Conservation (phyloP, 371 early-diverging fungal species). For the Phascolomyces articulosus region DNA sequence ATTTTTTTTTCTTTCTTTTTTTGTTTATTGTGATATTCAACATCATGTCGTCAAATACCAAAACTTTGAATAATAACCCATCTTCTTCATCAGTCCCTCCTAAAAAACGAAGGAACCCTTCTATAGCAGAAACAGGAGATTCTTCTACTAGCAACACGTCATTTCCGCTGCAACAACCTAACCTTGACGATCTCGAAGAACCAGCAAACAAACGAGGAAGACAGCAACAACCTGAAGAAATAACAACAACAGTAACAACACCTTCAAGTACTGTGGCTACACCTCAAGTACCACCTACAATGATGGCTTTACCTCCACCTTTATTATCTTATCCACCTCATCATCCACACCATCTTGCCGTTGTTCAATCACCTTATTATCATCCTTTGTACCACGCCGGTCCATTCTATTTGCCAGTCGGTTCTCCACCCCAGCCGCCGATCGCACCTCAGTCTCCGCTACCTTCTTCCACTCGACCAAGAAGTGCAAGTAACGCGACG, state of each 20-base stretch:
- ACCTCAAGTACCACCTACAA: background rate
- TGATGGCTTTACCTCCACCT: constrained; percentile 19
- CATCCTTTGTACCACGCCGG: constrained; percentile 18
- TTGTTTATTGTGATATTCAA: background rate
- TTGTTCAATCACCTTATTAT: constrained; percentile 10
- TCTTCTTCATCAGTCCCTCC: constrained; percentile 12
- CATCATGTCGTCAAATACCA: background rate
- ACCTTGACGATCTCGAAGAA: constrained; percentile 4
- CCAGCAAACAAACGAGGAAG: background rate
- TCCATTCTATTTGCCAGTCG: constrained; percentile 19
- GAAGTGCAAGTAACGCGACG: background rate
- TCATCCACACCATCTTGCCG: constrained; percentile 3
- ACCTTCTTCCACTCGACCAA: background rate
- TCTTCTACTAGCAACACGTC: constrained; percentile 8
- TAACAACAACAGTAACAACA: background rate
- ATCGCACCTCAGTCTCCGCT: constrained; percentile 12
- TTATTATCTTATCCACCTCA: constrained; percentile 10
- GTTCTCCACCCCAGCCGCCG: constrained; percentile 8
- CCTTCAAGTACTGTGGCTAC: background rate
- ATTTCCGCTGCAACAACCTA: constrained; percentile 7
- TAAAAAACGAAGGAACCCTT: constrained; percentile 19
- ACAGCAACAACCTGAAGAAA: constrained; percentile 4
- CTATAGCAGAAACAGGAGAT: background rate
- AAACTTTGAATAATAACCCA: background rate
- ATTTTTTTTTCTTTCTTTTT: background rate